Evolutionary conservation across 2,329 filamentous ascomycete species (phyloP), one percentile per base, ranked within the genome.

Genomic region (Colletotrichum sp.): DNA sequence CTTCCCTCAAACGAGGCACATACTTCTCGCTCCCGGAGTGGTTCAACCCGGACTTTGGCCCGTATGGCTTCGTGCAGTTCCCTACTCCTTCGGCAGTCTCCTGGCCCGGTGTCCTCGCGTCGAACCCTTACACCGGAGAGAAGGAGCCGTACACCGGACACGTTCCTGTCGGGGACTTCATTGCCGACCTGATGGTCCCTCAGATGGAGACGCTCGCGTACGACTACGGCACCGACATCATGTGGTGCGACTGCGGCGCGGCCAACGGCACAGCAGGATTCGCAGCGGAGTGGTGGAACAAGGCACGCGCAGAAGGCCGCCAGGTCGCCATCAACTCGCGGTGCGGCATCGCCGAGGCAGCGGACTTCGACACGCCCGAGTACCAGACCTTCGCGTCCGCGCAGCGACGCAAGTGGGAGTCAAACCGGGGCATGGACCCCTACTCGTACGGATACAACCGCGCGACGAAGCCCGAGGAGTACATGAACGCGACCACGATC

Each of bases 341-440:
- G 9, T 93, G 91, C 80, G 91, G 91, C 5, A 81, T 90, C 1
- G 32, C 73, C 5, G 73, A 76, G 57, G 81, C 82, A 2, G 83
- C 83, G 15, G 90, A 92, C 82, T 92, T 92, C 78, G 90, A 92
- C 80, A 92, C 90, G 2, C 91, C 91, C 1, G 91, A 92, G 80
- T 93, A 77, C 79, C 83, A 85, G 32, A 85, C 85, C 9, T 91
- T 89, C 79, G 82, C 84, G 4, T 85, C 87, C n/a, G 73, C 70
- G 19, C 73, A 76, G 29, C 64, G 70, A 5, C 67, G 89, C 32
- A 92, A 92, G 81, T 93, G 90, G 90, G 91, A 92, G 82, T 88
- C 84, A 55, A 92, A 89, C 81, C 86, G 86, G 57, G 91, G 91
- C 49, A 90, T 93, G 89, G 91, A 92, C 78, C 90, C 91, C 0